Conservation (phyloP, 257 asterid genomes). For the Penstemon newberryi region DNA sequence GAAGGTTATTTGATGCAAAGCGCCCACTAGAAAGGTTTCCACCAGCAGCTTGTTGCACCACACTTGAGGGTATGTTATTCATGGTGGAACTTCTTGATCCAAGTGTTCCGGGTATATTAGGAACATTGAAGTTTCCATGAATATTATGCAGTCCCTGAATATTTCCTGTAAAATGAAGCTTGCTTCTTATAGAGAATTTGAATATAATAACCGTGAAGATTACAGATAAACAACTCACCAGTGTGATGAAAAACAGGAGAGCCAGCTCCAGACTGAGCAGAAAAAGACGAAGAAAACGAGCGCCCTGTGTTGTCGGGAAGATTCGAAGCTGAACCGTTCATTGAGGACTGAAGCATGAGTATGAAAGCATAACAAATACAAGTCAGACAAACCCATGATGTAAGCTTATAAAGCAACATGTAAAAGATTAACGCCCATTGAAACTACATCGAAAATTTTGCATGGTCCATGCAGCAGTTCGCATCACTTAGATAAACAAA, state of each 20-base stretch:
- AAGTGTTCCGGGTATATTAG: slow-evolving; percentile 83
- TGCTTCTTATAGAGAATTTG: slow-evolving; percentile 21
- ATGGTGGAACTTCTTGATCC: slow-evolving; percentile 83
- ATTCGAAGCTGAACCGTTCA: slow-evolving; percentile 82
- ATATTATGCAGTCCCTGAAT: slow-evolving; percentile 89
- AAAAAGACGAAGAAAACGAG: slow-evolving; percentile 76
- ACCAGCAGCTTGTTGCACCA: slow-evolving; percentile 82
- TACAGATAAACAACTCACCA: slow-evolving; percentile 53
- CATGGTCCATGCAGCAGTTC: slow-evolving; percentile 7
- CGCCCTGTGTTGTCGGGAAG: slow-evolving; percentile 88
- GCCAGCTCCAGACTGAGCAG: slow-evolving; percentile 92
- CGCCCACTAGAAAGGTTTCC: slow-evolving; percentile 83
- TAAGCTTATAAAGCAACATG: slow-evolving; percentile 1
- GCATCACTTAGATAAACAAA: slow-evolving; percentile 4
- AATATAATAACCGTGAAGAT: slow-evolving; percentile 17
- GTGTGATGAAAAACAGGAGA: slow-evolving; percentile 83
- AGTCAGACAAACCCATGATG: slow-evolving; percentile 11
- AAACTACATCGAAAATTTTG: slow-evolving; percentile 10
- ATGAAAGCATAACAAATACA: slow-evolving; percentile 22
- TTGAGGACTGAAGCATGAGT: slow-evolving; percentile 66
- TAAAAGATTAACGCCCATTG: slow-evolving; percentile 15
- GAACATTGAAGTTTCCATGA: slow-evolving; percentile 85
- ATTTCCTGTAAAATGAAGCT: slow-evolving; percentile 58
- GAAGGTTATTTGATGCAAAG: slow-evolving; percentile 83
- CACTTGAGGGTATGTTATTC: slow-evolving; percentile 81